phyloP scores from a whole-genome alignment of 352 stramenopile species.

The Phytophthora cactorum region DNA sequence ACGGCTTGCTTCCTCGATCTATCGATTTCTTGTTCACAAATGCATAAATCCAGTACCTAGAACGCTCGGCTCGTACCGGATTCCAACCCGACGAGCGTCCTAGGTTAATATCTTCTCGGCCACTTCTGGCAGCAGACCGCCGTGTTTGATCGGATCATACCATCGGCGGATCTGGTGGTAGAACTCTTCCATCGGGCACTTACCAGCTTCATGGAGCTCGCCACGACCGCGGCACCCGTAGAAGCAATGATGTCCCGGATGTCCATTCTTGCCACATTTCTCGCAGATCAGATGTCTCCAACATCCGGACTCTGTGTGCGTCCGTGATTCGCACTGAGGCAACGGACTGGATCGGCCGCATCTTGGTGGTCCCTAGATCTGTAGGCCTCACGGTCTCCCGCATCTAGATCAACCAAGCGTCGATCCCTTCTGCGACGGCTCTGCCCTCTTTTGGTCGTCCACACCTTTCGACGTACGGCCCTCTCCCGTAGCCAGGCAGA shows the following conservation, averaged over 20 bases:
- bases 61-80: constrained; percentile 15
- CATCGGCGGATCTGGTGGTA: constrained; percentile 3
- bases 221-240: neutral
- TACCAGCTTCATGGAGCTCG: neutral
- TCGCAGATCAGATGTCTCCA: neutral
- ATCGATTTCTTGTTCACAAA: neutral
- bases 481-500: no score
- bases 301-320: neutral
- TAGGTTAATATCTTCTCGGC: constrained; percentile 18
- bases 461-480: no score
- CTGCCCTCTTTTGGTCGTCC: no score
- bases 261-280: neutral
- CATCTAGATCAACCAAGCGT: neutral
- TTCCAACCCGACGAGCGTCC: constrained; percentile 13
- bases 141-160: constrained; percentile 2
- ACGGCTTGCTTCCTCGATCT: neutral
- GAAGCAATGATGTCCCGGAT: neutral
- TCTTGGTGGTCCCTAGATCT: neutral
- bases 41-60: neutral
- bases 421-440: no score
- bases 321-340: neutral
- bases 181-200: constrained; percentile 3
- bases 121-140: neutral
- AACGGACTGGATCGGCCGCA: neutral
- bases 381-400: neutral